Base-by-base conservation (phyloP, 345 rosid genomes). In the Rubroshorea leprosula region DNA sequence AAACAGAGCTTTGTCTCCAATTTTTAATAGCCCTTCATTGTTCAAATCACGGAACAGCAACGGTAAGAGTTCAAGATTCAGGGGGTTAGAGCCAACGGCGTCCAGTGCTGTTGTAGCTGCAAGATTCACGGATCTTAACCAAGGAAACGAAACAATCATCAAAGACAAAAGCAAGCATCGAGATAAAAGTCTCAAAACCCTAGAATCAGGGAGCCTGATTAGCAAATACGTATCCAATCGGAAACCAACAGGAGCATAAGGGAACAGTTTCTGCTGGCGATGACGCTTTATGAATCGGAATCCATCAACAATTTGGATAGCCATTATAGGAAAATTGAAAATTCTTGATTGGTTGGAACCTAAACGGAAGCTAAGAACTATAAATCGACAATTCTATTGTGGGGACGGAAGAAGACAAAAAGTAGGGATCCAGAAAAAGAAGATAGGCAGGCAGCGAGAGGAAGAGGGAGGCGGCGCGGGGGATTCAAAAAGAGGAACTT, bases 11-110 rank as follows among this genome's bases (percentile, higher is more conserved):
- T 64, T 80, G n/a, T 74, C 69, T 12, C 84, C 79, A 0, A 25
- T 2, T 64, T 57, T 75, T 14, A 74, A 27, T 5, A 86, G 69
- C 57, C 90, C 86, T 78, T 86, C 85, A 27, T 75, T 86, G 48
- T 69, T 73, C 47, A 83, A 65, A 66, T 84, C 88, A 3, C 23
- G 72, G 21, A 79, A 76, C 46, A 90, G 66, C 49, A 60, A 58
- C n/a, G 85, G 70, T 23, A 78, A 54, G 27, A 60, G 21, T 15
- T 66, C 68, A 14, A 63, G 31, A 54, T 65, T 62, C 41, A 44
- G 22, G 0, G 57, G 15, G 51, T 65, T 43, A 11, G 58, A 47
- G 6, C 20, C 75, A 15, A 29, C 58, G 62, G 35, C 60, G 45
- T n/a, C 68, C 62, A 54, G 60, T 1, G 43, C 57, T 17, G 44